A percentile compares a stretch with the other conserved stretches of the same genome.
Conservation (phyloP, 331 rosid genomes). For the Malus hybrid region DNA sequence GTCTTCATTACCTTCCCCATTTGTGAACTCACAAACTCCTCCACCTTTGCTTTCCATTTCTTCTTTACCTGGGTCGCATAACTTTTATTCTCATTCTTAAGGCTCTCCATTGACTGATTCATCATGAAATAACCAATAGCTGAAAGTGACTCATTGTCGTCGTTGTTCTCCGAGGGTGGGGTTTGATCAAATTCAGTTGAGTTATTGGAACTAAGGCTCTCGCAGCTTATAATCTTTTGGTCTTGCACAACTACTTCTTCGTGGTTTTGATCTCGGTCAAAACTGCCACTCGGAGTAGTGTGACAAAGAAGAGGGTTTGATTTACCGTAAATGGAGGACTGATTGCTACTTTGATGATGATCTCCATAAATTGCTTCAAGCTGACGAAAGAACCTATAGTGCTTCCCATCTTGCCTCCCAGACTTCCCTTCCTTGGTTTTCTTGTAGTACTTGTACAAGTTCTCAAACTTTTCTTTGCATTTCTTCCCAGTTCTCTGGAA, state of each 20-base stretch:
- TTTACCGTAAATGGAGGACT: neutral
- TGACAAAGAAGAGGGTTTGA: conserved; percentile 6
- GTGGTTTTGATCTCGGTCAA: conserved; percentile 21
- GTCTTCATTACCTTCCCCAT: conserved; percentile 57
- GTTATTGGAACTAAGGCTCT: conserved; percentile 47
- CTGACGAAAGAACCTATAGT: conserved; percentile 78
- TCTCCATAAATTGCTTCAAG: conserved; percentile 70
- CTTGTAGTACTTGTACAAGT: conserved; percentile 80
- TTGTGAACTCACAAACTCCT: conserved; percentile 49
- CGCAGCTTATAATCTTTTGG: conserved; percentile 19
- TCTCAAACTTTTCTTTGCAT: conserved; percentile 85
- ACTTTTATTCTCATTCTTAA: neutral
- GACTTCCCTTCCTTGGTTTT: conserved; percentile 74
- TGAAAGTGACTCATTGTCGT: conserved; percentile 23
- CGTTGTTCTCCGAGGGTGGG: conserved; percentile 53
- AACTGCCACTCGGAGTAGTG: neutral
- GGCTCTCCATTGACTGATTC: conserved; percentile 20
- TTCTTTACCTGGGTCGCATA: conserved; percentile 18
- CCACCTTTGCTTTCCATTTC: conserved; percentile 51
- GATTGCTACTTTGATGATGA: conserved; percentile 17
- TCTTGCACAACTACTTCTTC: neutral
- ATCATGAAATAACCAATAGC: conserved; percentile 30
- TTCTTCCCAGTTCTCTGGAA: conserved; percentile 79
- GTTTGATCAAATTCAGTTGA: conserved; percentile 55
- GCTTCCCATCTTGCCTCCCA: conserved; percentile 77